Evolutionary conservation across 2,329 filamentous ascomycete genomes (phyloP), one percentile per base, ranked within the genome.

Genomic region (Stemphylium beticola): DNA sequence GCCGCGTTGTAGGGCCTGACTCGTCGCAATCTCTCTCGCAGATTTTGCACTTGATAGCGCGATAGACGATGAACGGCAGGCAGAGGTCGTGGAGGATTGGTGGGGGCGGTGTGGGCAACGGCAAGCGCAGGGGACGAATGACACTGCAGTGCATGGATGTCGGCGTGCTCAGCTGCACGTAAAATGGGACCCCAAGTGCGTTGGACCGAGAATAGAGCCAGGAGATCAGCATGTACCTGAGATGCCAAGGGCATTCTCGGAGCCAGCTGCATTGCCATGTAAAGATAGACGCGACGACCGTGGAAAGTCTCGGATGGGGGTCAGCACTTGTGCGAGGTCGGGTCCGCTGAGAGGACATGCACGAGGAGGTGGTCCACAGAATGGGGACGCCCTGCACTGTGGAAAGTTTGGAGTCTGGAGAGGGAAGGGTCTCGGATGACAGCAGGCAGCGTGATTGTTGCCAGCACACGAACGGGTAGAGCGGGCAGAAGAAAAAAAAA

Each of bases 131-230:
- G 32, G 18, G 26, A 33, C 31, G 38, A 48, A 49, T 49, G n/a
- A 33, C 39, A 42, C 15, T 15, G 29, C 31, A 36, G 47, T n/a
- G 31, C 31, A 50, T 38, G 36, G 47, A 32, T 39, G 34, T 40
- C 38, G 55, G 43, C 24, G 47, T 29, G 38, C 49, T 43, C 37
- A 42, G n/a, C 34, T 39, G 45, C 45, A 55, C n/a, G 41, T 22
- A 29, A 42, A 33, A 29, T 37, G 37, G 40, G 26, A 15, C 18
- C 17, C 22, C 20, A 17, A 11, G 22, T 38, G 22, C 2, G 36
- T 44, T 45, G 26, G 42, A 17, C 53, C 53, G 53, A 53, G 53
- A 53, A 47, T 56, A 40, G 37, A 52, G 48, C 48, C 49, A 47
- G 32, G 39, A 17, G 31, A 41, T 52, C 48, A 36, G 41, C 48